phyloP scores from a whole-genome alignment of 2,329 filamentous ascomycete genomes.

The Phyllosticta capitalensis region DNA sequence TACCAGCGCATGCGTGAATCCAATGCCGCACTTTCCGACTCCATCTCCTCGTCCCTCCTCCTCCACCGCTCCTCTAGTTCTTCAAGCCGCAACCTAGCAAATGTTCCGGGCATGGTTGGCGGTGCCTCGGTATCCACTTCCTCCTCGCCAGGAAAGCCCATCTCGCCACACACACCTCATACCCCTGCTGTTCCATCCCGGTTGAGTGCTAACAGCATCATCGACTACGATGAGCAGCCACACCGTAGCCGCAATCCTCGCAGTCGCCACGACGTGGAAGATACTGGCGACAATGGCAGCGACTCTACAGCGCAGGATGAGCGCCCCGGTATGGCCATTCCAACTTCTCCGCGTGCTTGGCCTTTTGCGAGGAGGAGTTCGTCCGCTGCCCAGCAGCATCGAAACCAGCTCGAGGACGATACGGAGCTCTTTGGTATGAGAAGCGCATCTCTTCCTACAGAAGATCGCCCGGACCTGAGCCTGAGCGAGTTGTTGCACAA shows the following conservation, averaged over 20 bases:
- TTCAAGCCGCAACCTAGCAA: conserved; percentile 61
- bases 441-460: conserved; percentile 58
- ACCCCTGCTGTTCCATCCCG: conserved; percentile 88
- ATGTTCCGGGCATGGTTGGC: conserved; percentile 50
- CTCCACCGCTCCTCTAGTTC: conserved; percentile 75
- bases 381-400: conserved; percentile 57
- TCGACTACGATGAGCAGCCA: conserved; percentile 47
- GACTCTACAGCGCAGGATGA: conserved; percentile 18
- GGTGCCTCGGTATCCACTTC: conserved; percentile 70
- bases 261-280: conserved; percentile 12
- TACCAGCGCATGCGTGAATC: conserved; percentile 87
- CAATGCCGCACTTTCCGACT: conserved; percentile 81
- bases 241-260: conserved; percentile 25
- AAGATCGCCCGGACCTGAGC: conserved; percentile 54
- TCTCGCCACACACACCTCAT: conserved; percentile 84
- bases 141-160: conserved; percentile 78
- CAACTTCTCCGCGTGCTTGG: conserved; percentile 53
- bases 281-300: conserved; percentile 13
- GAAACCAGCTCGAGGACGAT: conserved; percentile 54
- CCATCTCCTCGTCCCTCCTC: conserved; percentile 81
- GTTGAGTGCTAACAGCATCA: conserved; percentile 83
- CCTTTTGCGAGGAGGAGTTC: conserved; percentile 51
- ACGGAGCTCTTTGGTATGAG: conserved; percentile 52
- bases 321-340: conserved; percentile 53
- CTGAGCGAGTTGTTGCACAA: conserved; percentile 49